Percentiles rank a stretch among this genome's conserved stretches.
These are phyloP conservation scores for Protomyces lactucae-debilis DNA, from an alignment of 1,139 yeast species.

Conservation along the genomic window DNA sequence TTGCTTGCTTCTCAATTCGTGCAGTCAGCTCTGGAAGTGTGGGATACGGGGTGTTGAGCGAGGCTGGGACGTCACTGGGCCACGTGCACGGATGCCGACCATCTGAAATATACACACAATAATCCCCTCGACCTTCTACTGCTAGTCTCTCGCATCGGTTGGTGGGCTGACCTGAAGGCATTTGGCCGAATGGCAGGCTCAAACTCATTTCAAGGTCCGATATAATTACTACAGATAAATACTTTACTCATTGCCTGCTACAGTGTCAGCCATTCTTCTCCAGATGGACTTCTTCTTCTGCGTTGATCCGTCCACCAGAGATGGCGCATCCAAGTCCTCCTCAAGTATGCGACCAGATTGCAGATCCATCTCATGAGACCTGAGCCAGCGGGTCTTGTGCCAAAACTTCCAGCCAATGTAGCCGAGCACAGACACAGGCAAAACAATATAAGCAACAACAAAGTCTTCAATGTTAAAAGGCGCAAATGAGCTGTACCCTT, in stretches of 20 bases:
- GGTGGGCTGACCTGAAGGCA: no score
- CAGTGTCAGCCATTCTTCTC: background rate
- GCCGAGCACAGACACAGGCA: conserved; percentile 53
- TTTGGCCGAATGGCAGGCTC: no score
- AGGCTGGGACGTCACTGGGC: no score
- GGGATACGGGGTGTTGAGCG: no score
- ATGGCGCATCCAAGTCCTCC: background rate
- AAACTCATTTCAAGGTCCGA: no score
- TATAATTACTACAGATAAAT: no score
- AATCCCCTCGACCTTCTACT: no score
- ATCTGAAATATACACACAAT: no score
- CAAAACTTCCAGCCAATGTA: conserved; percentile 44
- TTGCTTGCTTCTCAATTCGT: background rate
- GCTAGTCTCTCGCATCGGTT: no score
- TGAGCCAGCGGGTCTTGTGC: conserved; percentile 46
- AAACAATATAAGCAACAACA: conserved; percentile 60
- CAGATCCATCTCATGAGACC: conserved; percentile 47
- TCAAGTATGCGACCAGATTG: conserved; percentile 38
- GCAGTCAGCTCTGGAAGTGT: background rate
- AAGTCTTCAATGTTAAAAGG: conserved; percentile 61
- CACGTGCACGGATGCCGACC: no score
- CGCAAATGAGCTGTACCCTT: conserved; percentile 68
- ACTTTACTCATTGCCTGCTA: background rate
- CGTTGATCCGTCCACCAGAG: background rate
- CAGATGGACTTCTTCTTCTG: background rate